phyloP scores from a whole-genome alignment of 352 stramenopile genomes.

The Nothophytophthora sp. region DNA sequence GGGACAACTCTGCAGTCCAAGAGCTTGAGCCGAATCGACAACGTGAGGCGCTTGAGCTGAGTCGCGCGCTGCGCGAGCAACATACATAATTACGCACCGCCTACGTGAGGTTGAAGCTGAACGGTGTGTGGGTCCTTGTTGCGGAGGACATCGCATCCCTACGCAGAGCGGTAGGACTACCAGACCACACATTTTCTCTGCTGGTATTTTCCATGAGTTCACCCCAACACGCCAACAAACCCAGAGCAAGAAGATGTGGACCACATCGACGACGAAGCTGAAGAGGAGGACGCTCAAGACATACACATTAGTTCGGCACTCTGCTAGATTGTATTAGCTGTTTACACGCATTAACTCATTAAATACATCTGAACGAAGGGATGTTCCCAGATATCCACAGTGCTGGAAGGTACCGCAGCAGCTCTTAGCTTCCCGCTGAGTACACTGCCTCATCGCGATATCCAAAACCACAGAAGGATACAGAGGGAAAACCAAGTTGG shows the following conservation, averaged over 20 bases:
- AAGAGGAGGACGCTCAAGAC: background rate
- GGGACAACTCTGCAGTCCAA: slow-evolving; percentile 3
- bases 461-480: slow-evolving; percentile 3
- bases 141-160: slow-evolving; percentile 3
- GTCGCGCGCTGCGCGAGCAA: background rate
- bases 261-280: background rate
- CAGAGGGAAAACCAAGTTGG: slow-evolving; percentile 2
- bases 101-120: background rate
- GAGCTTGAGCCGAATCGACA: slow-evolving; percentile 1
- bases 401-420: slow-evolving; percentile 8
- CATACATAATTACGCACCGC: background rate
- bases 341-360: slow-evolving; percentile 2
- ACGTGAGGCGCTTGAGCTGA: background rate
- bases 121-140: slow-evolving; percentile 5
- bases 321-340: too few relatives aligned
- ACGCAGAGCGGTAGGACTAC: slow-evolving; percentile 1
- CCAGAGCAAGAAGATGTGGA: too few relatives aligned
- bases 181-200: slow-evolving; percentile 4
- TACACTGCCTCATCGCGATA: slow-evolving; percentile 7
- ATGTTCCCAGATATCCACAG: slow-evolving; percentile 6
- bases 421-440: background rate
- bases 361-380: slow-evolving; percentile 1
- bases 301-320: background rate
- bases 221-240: slow-evolving; percentile 1
- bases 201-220: slow-evolving; percentile 3